These are phyloP conservation scores for Zygosaccharomyces sapae DNA, from an alignment of 1,139 yeast species.

Conservation along the genomic window DNA sequence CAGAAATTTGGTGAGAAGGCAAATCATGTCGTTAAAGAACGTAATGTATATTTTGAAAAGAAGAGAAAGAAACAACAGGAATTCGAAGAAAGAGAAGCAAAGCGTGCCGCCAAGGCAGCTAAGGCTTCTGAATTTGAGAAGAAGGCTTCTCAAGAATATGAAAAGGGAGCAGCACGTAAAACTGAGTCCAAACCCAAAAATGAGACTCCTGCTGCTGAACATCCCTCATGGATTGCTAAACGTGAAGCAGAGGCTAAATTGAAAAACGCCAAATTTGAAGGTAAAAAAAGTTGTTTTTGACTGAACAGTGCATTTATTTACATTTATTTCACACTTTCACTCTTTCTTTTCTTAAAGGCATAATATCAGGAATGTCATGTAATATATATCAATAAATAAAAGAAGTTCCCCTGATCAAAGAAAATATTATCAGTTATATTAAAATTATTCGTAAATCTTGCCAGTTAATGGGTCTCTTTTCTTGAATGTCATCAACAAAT, in stretches of 20 bases:
- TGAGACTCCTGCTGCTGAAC: conserved; percentile 41
- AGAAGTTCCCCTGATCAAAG: neutral
- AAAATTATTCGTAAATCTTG: conserved; percentile 23
- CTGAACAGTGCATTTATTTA: conserved; percentile 12
- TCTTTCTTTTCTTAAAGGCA: neutral
- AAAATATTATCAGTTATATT: neutral
- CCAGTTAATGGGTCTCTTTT: conserved; percentile 50
- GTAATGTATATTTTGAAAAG: conserved; percentile 49
- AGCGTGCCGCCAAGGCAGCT: conserved; percentile 54
- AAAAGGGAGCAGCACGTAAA: conserved; percentile 10
- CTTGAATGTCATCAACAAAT: conserved; percentile 72
- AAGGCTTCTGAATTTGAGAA: conserved; percentile 28
- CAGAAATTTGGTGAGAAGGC: conserved; percentile 79
- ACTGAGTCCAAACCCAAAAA: conserved; percentile 14
- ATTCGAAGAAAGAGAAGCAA: conserved; percentile 68
- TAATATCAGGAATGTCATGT: conserved; percentile 2
- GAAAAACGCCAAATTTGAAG: conserved; percentile 65
- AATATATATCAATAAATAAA: conserved; percentile 3
- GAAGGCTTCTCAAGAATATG: conserved; percentile 19
- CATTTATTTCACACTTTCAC: neutral
- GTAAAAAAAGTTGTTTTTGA: conserved; percentile 77
- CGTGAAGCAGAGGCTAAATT: conserved; percentile 61
- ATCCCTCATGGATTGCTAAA: conserved; percentile 97
- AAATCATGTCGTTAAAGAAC: conserved; percentile 70
- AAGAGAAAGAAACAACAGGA: conserved; percentile 58